Evolutionary conservation across 2,329 filamentous ascomycete genomes (phyloP).

Genomic region (Ophiobolus disseminans): DNA sequence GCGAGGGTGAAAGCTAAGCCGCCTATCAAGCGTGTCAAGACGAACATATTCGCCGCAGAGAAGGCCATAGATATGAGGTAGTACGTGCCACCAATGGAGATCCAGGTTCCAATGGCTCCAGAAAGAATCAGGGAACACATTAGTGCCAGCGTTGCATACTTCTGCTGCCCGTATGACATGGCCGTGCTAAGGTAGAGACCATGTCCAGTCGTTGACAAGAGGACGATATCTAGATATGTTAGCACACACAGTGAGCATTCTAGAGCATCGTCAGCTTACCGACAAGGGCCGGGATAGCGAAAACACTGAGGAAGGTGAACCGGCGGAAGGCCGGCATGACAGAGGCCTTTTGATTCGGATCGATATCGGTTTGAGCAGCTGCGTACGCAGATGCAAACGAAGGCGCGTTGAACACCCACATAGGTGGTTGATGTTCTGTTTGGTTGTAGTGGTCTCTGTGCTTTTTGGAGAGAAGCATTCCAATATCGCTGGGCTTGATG

Average conservation of each 20-base stretch:
- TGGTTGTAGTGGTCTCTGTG: slow-evolving; percentile 53
- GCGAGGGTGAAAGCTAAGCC: slow-evolving; percentile 60
- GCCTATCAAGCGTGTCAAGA: slow-evolving; percentile 60
- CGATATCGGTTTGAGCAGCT: slow-evolving; percentile 61
- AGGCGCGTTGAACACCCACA: slow-evolving; percentile 59
- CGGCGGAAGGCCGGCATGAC: slow-evolving; percentile 57
- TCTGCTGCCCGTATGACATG: slow-evolving; percentile 59
- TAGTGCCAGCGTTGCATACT: slow-evolving; percentile 64
- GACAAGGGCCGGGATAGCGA: slow-evolving; percentile 67
- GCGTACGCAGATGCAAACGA: slow-evolving; percentile 61
- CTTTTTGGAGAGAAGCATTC: slow-evolving; percentile 42
- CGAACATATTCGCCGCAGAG: slow-evolving; percentile 62
- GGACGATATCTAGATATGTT: slow-evolving; percentile 57
- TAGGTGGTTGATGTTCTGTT: slow-evolving; percentile 55
- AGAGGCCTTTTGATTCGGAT: slow-evolving; percentile 54
- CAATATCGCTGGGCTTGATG: slow-evolving; percentile 52
- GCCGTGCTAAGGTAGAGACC: slow-evolving; percentile 67
- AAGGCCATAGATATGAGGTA: slow-evolving; percentile 66
- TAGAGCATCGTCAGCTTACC: slow-evolving; percentile 22
- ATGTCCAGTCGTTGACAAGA: slow-evolving; percentile 65
- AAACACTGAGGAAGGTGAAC: slow-evolving; percentile 67
- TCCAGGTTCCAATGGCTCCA: slow-evolving; percentile 68
- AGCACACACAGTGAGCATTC: slow-evolving; percentile 4
- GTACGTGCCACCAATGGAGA: slow-evolving; percentile 68
- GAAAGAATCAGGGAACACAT: slow-evolving; percentile 66